These are phyloP conservation scores for Pisolithus orientalis DNA, from an alignment of 768 basidiomycete genomes.

Conservation along the genomic window DNA sequence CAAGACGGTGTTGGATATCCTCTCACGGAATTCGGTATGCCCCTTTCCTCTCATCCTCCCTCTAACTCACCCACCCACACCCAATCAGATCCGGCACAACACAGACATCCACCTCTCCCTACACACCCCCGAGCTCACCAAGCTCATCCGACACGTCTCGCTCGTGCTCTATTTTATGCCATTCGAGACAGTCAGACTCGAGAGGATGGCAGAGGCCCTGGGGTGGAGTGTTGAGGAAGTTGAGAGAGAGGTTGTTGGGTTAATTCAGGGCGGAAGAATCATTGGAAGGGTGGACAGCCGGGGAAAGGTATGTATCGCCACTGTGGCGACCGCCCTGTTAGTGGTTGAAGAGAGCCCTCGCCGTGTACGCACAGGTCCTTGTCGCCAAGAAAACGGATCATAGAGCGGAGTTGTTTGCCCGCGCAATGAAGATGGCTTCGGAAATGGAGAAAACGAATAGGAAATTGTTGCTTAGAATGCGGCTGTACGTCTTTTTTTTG, in stretches of 20 bases:
- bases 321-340: neutral
- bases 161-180: conserved; percentile 88
- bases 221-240: conserved; percentile 73
- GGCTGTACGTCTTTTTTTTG: conserved; percentile 43
- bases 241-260: conserved; percentile 63
- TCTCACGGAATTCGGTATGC: conserved; percentile 65
- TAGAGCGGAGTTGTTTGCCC: conserved; percentile 68
- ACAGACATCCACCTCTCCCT: conserved; percentile 71
- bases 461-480: conserved; percentile 77
- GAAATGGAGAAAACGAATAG: conserved; percentile 69
- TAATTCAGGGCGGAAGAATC: conserved; percentile 76
- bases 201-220: conserved; percentile 81
- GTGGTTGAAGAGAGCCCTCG: conserved; percentile 2
- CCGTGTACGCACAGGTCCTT: conserved; percentile 48
- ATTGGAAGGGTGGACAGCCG: conserved; percentile 83
- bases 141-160: conserved; percentile 68
- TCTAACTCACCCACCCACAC: neutral
- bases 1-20: conserved; percentile 70
- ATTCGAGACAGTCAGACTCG: conserved; percentile 77
- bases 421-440: conserved; percentile 65
- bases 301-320: conserved; percentile 58
- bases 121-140: conserved; percentile 62
- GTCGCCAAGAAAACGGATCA: conserved; percentile 75
- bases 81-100: conserved; percentile 62
- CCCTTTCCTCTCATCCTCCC: neutral